Percentiles rank a stretch among this genome's conserved stretches.
phyloP scores from a whole-genome alignment of 1,284 basidiomycete species.

The Ustilago bromivora region DNA sequence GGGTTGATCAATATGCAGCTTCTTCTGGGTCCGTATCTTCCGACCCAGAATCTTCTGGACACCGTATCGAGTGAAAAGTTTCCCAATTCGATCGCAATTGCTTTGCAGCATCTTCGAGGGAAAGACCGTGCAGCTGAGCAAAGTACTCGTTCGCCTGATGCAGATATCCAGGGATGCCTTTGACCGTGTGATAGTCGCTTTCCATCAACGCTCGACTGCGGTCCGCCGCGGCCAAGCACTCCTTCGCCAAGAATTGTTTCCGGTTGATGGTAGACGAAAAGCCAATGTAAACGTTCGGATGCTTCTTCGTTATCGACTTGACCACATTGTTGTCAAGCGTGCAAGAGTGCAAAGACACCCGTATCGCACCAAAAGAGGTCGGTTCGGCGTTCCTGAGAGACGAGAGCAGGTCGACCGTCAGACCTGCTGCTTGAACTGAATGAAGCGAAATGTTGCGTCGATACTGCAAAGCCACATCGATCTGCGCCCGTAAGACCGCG shows the following conservation, averaged over 20 bases:
- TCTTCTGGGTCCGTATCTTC: constrained; percentile 10
- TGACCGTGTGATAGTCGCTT: constrained; percentile 58
- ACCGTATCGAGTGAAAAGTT: constrained; percentile 18
- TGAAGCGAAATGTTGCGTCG: constrained; percentile 63
- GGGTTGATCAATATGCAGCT: neutral
- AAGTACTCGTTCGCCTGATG: constrained; percentile 35
- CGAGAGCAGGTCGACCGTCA: constrained; percentile 51
- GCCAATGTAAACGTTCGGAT: constrained; percentile 62
- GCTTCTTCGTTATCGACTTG: constrained; percentile 44
- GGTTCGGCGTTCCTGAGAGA: constrained; percentile 36
- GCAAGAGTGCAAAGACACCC: constrained; percentile 63
- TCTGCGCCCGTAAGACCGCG: constrained; percentile 55
- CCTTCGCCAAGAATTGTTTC: constrained; percentile 44
- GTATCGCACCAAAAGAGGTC: constrained; percentile 40
- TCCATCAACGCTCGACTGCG: constrained; percentile 55
- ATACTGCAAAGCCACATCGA: constrained; percentile 51
- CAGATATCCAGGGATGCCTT: constrained; percentile 38
- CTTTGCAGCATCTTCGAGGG: constrained; percentile 16
- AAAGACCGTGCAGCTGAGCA: constrained; percentile 22
- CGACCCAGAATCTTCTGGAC: constrained; percentile 1
- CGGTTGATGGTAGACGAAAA: constrained; percentile 65
- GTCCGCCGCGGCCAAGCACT: constrained; percentile 48
- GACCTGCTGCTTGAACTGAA: constrained; percentile 61
- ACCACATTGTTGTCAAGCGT: constrained; percentile 61
- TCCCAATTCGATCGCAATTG: constrained; percentile 40